Evolutionary conservation across 2,329 filamentous ascomycete species (phyloP).

Genomic region (Stachybotrys echinatus): DNA sequence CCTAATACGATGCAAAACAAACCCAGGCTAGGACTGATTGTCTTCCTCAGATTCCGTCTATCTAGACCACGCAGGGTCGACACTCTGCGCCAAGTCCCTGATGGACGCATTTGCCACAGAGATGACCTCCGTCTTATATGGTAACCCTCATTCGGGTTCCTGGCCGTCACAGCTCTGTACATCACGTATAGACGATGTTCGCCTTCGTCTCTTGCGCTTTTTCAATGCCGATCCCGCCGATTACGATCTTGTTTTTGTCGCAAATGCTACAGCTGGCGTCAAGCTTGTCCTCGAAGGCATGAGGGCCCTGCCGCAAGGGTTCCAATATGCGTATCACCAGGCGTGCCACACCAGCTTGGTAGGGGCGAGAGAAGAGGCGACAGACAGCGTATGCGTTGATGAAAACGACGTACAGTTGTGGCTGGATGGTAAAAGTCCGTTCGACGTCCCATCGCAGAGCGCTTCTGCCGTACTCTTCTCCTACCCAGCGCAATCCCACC

Average conservation of each 20-base stretch:
- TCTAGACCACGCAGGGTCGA: conserved; percentile 95
- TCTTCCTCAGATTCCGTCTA: conserved; percentile 60
- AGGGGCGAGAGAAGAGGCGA: conserved; percentile 70
- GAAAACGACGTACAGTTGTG: conserved; percentile 61
- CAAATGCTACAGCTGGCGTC: conserved; percentile 86
- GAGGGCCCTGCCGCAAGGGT: conserved; percentile 62
- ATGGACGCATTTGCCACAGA: conserved; percentile 76
- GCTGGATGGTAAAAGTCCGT: conserved; percentile 39
- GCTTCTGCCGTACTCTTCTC: conserved; percentile 51
- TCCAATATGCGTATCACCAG: conserved; percentile 76
- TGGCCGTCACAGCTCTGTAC: conserved; percentile 73
- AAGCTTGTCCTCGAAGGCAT: conserved; percentile 82
- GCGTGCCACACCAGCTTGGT: conserved; percentile 85
- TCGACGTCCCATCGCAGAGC: conserved; percentile 15
- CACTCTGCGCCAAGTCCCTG: conserved; percentile 71
- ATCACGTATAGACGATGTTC: conserved; percentile 67
- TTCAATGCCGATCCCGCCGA: conserved; percentile 76
- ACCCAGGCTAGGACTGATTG: not conserved
- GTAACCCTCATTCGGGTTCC: conserved; percentile 89
- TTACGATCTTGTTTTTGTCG: conserved; percentile 86
- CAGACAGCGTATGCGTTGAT: conserved; percentile 58
- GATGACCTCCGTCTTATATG: conserved; percentile 73
- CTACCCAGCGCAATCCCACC: conserved; percentile 88
- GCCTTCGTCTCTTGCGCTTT: conserved; percentile 65
- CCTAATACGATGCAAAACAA: not conserved